Percentiles rank a stretch among this genome's conserved stretches.
phyloP scores from a whole-genome alignment of 176 grass and related monocot genomes.

The Musa beccarii region DNA sequence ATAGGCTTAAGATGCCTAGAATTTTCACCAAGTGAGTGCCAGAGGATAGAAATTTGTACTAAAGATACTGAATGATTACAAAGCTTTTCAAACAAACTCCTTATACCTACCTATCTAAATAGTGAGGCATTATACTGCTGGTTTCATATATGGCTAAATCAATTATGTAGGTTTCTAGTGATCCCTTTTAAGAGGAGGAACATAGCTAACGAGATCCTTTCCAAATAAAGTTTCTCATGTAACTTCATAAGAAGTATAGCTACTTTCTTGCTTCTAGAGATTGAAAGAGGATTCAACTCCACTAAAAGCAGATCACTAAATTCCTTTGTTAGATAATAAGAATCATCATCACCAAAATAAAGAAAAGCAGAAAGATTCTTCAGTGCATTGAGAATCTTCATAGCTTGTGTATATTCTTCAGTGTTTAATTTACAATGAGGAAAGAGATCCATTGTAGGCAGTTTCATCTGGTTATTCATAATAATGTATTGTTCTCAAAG shows the following conservation, averaged over 20 bases:
- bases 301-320: constrained; percentile 53
- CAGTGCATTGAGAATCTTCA: constrained; percentile 39
- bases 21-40: constrained; percentile 28
- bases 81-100: constrained; percentile 61
- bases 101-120: constrained; percentile 55
- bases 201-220: constrained; percentile 44
- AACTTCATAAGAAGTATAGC: constrained; percentile 39
- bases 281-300: constrained; percentile 60
- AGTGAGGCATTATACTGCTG: constrained; percentile 49
- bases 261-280: constrained; percentile 65
- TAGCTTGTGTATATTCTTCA: constrained; percentile 40
- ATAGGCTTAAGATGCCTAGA: constrained; percentile 22
- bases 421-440: constrained; percentile 51
- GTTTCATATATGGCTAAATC: constrained; percentile 71
- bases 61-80: constrained; percentile 36
- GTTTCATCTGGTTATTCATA: constrained; percentile 38
- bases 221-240: constrained; percentile 60
- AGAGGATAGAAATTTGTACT: constrained; percentile 31
- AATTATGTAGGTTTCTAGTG: constrained; percentile 59
- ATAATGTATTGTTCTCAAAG: constrained; percentile 68
- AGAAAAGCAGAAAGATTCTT: constrained; percentile 22
- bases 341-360: not conserved
- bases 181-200: constrained; percentile 71
- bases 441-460: constrained; percentile 36
- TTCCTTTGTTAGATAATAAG: constrained; percentile 24